A percentile compares a stretch with the other conserved stretches of the same genome.
Conservation (phyloP, 768 basidiomycete species). For the Leccinum rimulosum region DNA sequence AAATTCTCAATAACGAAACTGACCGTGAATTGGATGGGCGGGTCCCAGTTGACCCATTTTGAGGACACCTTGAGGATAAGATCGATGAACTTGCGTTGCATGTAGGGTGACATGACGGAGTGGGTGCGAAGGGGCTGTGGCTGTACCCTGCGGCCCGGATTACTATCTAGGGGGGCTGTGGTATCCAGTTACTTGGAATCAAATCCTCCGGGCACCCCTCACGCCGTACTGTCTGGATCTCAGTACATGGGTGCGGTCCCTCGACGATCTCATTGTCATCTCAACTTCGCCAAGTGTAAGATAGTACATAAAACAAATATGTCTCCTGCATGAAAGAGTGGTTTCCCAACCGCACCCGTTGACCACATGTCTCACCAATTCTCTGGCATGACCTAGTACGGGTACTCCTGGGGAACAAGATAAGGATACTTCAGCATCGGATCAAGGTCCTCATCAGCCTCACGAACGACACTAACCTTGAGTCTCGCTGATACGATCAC, state of each 20-base stretch:
- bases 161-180: too few relatives aligned
- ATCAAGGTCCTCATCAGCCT: neutral
- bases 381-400: neutral
- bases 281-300: neutral
- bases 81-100: constrained; percentile 36
- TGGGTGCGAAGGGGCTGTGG: neutral
- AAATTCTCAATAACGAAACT: neutral
- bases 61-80: constrained; percentile 30
- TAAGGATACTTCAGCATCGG: neutral
- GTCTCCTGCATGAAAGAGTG: neutral
- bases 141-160: too few relatives aligned
- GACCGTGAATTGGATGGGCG: constrained; percentile 26
- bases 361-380: neutral
- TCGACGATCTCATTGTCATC: neutral
- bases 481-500: constrained; percentile 56
- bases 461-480: constrained; percentile 45
- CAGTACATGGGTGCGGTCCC: too few relatives aligned
- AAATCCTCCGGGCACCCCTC: too few relatives aligned
- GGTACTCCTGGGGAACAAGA: neutral
- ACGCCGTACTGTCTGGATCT: too few relatives aligned
- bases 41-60: constrained; percentile 40
- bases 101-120: constrained; percentile 3
- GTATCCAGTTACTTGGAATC: too few relatives aligned
- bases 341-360: too few relatives aligned
- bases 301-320: neutral